Conservation (phyloP, 225 moss, liverwort and hornwort genomes). For the Sphagnum tenellum region DNA sequence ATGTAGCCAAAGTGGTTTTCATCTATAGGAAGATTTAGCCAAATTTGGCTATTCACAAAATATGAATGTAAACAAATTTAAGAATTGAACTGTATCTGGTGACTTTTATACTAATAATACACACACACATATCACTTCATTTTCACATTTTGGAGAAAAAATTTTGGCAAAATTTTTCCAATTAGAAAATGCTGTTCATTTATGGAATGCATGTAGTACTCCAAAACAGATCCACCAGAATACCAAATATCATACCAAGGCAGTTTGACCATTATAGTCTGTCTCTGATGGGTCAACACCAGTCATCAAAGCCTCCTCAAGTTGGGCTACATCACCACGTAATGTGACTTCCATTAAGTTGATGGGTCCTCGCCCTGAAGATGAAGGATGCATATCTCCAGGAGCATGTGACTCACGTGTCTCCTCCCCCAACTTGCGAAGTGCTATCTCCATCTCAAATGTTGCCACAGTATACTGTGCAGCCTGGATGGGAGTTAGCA, state of each 20-base stretch:
- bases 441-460: conserved; percentile 54
- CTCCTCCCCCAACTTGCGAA: conserved; percentile 52
- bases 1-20: too few species aligned
- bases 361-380: conserved; percentile 11
- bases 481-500: conserved; percentile 66
- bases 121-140: too few species aligned
- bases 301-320: conserved; percentile 38
- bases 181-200: too few species aligned
- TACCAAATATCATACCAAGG: conserved; percentile 30
- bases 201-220: too few species aligned
- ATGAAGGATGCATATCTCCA: conserved; percentile 13
- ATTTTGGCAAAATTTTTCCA: too few species aligned
- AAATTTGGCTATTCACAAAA: too few species aligned
- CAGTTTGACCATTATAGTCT: conserved; percentile 59
- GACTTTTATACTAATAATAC: too few species aligned
- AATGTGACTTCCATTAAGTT: conserved; percentile 49
- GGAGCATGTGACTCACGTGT: conserved; percentile 33
- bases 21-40: too few species aligned
- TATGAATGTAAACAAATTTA: too few species aligned
- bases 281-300: conserved; percentile 40
- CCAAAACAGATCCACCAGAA: too few species aligned
- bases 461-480: conserved; percentile 68
- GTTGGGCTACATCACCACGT: conserved; percentile 32
- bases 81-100: too few species aligned
- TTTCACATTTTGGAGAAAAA: too few species aligned